Evolutionary conservation across 1,139 yeast species (phyloP), one percentile per base, ranked within the genome.

Genomic region (Candida tetrigidarum): DNA sequence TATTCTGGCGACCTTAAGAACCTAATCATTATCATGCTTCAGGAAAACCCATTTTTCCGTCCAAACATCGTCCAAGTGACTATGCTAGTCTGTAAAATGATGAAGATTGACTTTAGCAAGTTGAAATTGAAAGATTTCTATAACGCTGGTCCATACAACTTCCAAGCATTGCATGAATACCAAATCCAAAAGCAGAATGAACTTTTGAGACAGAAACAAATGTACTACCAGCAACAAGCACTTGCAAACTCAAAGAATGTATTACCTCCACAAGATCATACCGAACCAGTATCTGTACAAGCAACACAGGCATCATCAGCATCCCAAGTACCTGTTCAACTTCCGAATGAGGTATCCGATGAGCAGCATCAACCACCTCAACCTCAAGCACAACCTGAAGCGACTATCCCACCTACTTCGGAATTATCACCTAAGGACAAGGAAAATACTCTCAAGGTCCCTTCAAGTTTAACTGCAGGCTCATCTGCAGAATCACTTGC

Each of bases 21-120:
- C 58, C 67, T 93, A 56, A 85, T 92, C 37, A 79, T 86, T n/a
- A 89, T 85, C 23, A 78, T 86, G 81, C 70, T 89, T 37, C 86
- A 86, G 49, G 93, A 86, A 50, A 87, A 85, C 54, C 97, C 98
- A 4, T 62, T 80, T 14, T 76, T 80, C 53, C 76, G 99, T 55
- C 99, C 98, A 7, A 93, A 90, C 60, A 84, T 91, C 25, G 89
- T 84, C 50, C 98, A 92, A 51, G 74, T 74, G 0, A 54, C 74
- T 16, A 68, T 67, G 60, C 58, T 75, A 39, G 57, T 74, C 15
- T 54, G 71, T 20, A 65, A 63, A 43, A 59, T 74, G 61, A 50
- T 65, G 53, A 59, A 61, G 11, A 45, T 60, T 8, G 71, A 70
- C 20, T 69, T 68, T 41, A 52, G 51, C 4, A 54, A 58, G 3